Base-by-base conservation (phyloP, 2,329 filamentous ascomycete species). In the Aureobasidium sp. region DNA sequence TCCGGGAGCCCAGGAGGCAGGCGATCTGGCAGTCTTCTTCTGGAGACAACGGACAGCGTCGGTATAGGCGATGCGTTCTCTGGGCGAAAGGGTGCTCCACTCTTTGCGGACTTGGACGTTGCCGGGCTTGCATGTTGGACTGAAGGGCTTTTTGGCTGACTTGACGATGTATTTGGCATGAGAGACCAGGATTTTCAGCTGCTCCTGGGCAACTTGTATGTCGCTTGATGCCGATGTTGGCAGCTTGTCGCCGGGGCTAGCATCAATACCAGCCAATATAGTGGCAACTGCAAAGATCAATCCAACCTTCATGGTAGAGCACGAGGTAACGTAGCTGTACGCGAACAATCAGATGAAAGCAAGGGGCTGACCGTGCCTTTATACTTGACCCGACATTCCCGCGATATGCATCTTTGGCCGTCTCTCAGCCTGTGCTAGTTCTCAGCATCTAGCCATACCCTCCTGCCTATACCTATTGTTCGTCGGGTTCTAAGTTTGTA, bases 41-140 rank as follows among this genome's bases (percentile, higher is more conserved):
- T 62, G 63, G 5, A 71, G 64, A 29, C 69, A 69, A 11, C 63
- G 67, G 12, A 70, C 69, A 20, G 68, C 64, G 29, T 64, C 61
- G 31, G 69, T 66, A 60, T 70, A 70, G 36, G 63, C 51, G 20
- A 65, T 62, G 47, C 68, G 66, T 36, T 70, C 64, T 25, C 44
- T 52, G 5, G 36, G 42, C 12, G 63, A 62, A 4, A 70, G 62
- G 1, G 63, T 66, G 22, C 67, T 52, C 69, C 68, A 69, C 62
- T 70, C 66, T 36, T 64, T 65, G 11, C 61, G 61, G 37, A 58
- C 14, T 20, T 52, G 8, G n/a, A 52, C 34, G 22, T 51, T 44
- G 2, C 47, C 20, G 3, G 45, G 37, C 29, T 36, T 52, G 47
- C 57, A 61, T 9, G 25, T 51, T 8, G 57, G 12, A 25, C 37